Percentiles rank a stretch among this genome's conserved stretches.
Evolutionary conservation across 805 yeast genomes (phyloP).

Genomic region (Kodamaea neixiangensis): DNA sequence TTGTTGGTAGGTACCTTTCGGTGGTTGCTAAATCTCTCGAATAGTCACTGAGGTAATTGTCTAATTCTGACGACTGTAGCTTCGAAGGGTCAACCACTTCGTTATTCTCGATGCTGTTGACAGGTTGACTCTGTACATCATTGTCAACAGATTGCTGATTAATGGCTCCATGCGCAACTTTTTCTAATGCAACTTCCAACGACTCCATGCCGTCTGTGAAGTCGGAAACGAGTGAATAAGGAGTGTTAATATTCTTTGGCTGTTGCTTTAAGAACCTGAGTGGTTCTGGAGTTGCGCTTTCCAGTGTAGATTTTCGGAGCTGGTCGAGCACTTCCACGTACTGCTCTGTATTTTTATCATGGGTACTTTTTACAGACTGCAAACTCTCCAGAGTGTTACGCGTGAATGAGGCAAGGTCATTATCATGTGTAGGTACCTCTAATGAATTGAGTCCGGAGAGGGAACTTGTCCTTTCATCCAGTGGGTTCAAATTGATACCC

Average conservation of each 20-base stretch:
- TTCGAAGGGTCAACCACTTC: not conserved
- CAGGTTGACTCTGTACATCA: not conserved
- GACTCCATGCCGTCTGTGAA: constrained; percentile 29
- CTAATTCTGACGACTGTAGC: not conserved
- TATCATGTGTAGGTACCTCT: not conserved
- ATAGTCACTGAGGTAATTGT: constrained; percentile 23
- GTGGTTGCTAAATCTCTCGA: constrained; percentile 39
- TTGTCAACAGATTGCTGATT: constrained; percentile 26
- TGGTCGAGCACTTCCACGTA: not conserved
- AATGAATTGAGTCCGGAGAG: not conserved
- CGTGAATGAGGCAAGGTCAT: not conserved
- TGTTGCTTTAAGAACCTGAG: not conserved
- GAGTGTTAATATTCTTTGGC: not conserved
- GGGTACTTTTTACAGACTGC: not conserved
- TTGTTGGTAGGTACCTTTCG: constrained; percentile 25
- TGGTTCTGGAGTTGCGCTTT: not conserved
- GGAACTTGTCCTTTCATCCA: not conserved
- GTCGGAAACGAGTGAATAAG: constrained; percentile 15
- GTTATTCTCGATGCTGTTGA: not conserved
- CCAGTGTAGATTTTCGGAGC: not conserved
- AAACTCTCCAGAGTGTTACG: not conserved
- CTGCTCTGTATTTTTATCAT: not conserved
- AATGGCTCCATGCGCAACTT: constrained; percentile 28
- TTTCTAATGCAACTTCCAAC: constrained; percentile 27
- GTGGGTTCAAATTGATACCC: not conserved